phyloP scores from a whole-genome alignment of 2,329 filamentous ascomycete genomes.

The Fusarium sp. region DNA sequence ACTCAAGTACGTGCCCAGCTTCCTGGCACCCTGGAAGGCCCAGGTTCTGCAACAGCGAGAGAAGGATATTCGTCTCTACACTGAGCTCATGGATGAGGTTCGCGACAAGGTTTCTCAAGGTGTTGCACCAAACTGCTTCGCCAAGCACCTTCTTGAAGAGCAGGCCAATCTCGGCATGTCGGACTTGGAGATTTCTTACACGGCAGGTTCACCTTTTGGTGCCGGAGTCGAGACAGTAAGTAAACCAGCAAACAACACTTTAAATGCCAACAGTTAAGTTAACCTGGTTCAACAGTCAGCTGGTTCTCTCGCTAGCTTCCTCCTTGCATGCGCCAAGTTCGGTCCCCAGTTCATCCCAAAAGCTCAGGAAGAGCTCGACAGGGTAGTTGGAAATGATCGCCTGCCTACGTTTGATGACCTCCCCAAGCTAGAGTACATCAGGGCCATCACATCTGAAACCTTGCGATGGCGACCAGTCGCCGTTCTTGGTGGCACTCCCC shows the following conservation, averaged over 20 bases:
- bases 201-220: slow-evolving; percentile 57
- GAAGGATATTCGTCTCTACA: slow-evolving; percentile 53
- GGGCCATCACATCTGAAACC: slow-evolving; percentile 52
- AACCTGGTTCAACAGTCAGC: slow-evolving; percentile 46
- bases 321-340: slow-evolving; percentile 63
- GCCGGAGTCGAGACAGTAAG: slow-evolving; percentile 56
- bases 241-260: not conserved
- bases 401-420: slow-evolving; percentile 53
- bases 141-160: slow-evolving; percentile 54
- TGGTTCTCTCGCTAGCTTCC: slow-evolving; percentile 60
- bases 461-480: slow-evolving; percentile 55
- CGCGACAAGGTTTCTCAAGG: slow-evolving; percentile 47
- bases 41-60: slow-evolving; percentile 50
- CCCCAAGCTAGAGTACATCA: slow-evolving; percentile 46
- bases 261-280: too few relatives aligned
- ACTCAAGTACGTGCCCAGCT: slow-evolving; percentile 51
- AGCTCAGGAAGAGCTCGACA: slow-evolving; percentile 52
- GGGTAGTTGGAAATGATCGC: slow-evolving; percentile 49
- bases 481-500: slow-evolving; percentile 56
- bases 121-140: slow-evolving; percentile 53
- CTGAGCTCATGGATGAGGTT: slow-evolving; percentile 53
- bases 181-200: slow-evolving; percentile 56
- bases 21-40: slow-evolving; percentile 54
- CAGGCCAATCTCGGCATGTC: slow-evolving; percentile 53
- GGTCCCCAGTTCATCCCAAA: slow-evolving; percentile 60